phyloP scores from a whole-genome alignment of 2,329 filamentous ascomycete species.

The Leptodontidium sp. region DNA sequence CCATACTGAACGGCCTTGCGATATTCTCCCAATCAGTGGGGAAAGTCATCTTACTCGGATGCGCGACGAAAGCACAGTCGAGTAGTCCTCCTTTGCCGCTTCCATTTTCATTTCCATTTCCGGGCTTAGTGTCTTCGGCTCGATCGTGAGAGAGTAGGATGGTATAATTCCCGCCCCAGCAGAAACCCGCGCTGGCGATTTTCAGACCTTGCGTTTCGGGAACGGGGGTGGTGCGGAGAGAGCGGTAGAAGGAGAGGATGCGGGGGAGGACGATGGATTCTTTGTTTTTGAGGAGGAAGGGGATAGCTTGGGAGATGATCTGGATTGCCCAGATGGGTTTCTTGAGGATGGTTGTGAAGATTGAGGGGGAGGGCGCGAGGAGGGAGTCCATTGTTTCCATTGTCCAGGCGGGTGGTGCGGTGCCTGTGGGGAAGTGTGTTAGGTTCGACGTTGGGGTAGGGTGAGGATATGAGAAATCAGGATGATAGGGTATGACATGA shows the following conservation, averaged over 20 bases:
- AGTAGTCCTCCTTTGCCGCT: conserved; percentile 47
- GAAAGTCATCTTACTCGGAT: conserved; percentile 57
- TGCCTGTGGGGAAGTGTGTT: background rate
- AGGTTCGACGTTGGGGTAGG: no score
- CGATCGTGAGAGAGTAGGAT: conserved; percentile 53
- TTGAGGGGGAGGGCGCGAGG: conserved; percentile 17
- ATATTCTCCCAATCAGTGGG: conserved; percentile 54
- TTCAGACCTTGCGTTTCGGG: conserved; percentile 40
- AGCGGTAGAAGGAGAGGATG: conserved; percentile 48
- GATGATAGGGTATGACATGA: background rate
- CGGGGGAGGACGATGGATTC: conserved; percentile 42
- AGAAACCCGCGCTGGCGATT: conserved; percentile 54
- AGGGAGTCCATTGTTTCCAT: conserved; percentile 16
- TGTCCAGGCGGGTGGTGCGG: conserved; percentile 3
- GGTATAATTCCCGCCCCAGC: conserved; percentile 55
- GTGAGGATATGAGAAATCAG: no score
- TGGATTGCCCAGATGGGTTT: conserved; percentile 52
- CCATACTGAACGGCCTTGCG: conserved; percentile 54
- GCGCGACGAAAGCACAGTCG: conserved; percentile 59
- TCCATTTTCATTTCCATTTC: background rate
- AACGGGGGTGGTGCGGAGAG: conserved; percentile 41
- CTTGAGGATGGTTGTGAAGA: conserved; percentile 23
- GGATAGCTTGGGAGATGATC: conserved; percentile 33
- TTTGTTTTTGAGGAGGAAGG: conserved; percentile 5
- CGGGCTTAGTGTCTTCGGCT: background rate